Conservation (phyloP, 31 red algal genomes). For the Asparagopsis taxiformis region DNA sequence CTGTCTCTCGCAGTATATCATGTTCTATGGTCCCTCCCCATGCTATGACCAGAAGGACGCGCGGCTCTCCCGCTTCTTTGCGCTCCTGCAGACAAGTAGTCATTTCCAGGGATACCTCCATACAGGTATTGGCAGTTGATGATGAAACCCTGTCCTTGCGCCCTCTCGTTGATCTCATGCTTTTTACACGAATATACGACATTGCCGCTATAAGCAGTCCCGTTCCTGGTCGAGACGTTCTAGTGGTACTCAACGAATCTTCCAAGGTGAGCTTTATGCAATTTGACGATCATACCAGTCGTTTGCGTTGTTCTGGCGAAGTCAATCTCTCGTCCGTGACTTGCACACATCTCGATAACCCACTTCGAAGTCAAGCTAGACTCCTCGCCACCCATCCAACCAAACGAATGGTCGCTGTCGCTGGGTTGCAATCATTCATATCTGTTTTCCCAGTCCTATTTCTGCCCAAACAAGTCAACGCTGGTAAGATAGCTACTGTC, state of each 20-base stretch:
- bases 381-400: conserved; percentile 54
- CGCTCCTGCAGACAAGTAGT: conserved; percentile 47
- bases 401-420: conserved; percentile 58
- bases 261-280: conserved; percentile 46
- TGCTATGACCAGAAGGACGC: conserved; percentile 1
- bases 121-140: conserved; percentile 39
- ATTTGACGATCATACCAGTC: conserved; percentile 35
- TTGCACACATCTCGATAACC: conserved; percentile 5
- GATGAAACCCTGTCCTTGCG: conserved; percentile 25
- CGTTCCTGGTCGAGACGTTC: conserved; percentile 43
- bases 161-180: conserved; percentile 24
- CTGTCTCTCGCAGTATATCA: conserved; percentile 11
- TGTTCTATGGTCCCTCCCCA: conserved; percentile 14
- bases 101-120: conserved; percentile 26
- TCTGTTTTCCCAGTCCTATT: conserved; percentile 62
- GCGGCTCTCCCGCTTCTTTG: conserved; percentile 22
- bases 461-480: conserved; percentile 52
- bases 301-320: conserved; percentile 22
- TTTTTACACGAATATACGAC: conserved; percentile 29
- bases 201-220: conserved; percentile 43
- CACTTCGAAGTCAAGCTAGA: conserved; percentile 14
- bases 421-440: conserved; percentile 31
- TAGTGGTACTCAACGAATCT: conserved; percentile 30
- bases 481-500: conserved; percentile 51
- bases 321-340: neutral